Evolutionary conservation across 257 asterid genomes (phyloP), one percentile per base, ranked within the genome.

Genomic region (Coffea canephora): DNA sequence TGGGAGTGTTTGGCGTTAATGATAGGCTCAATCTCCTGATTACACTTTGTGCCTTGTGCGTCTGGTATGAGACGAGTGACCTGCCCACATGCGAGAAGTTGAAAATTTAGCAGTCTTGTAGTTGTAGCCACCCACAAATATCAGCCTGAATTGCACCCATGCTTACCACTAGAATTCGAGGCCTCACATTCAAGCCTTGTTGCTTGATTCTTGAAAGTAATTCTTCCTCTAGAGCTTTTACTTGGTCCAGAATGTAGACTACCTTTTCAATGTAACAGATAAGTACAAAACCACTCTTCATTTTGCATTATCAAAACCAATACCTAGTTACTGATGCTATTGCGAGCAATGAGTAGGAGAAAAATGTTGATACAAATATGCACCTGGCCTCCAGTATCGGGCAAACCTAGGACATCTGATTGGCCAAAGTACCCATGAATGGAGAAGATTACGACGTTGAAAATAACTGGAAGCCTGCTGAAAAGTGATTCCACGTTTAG

Each of bases 381-480:
- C 39, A 92, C 97, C 97, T 91, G 97, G 79, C 97, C 97, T 67
- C 97, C 97, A 8, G 94, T 91, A 81, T 93, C 96, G 31, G 98
- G 98, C 84, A 91, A 87, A 21, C 98, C 97, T 50, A 93, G 94
- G 3, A 93, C 98, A 84, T 89, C 91, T 10, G 96, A 91, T 86
- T 93, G 98, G 55, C 97, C 98, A 83, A 93, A 93, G 83, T 91
- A 93, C 78, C 98, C 97, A 62, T 93, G 98, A 82, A 93, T 83
- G 1, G 97, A 93, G 85, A 89, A 88, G 80, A 93, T 83, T 16
- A 90, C 98, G 41, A 93, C 74, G 84, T 93, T 90, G 88, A 87
- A 93, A 54, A 84, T 84, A 64, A 81, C 83, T 0, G 97, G 97
- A 82, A 91, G 88, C 83, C 94, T 81, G 68, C 93, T 89, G 78